Percentiles rank a stretch among this genome's conserved stretches.
Conservation (phyloP, 164 flowering plant species). For the Umbilicus rupestris region DNA sequence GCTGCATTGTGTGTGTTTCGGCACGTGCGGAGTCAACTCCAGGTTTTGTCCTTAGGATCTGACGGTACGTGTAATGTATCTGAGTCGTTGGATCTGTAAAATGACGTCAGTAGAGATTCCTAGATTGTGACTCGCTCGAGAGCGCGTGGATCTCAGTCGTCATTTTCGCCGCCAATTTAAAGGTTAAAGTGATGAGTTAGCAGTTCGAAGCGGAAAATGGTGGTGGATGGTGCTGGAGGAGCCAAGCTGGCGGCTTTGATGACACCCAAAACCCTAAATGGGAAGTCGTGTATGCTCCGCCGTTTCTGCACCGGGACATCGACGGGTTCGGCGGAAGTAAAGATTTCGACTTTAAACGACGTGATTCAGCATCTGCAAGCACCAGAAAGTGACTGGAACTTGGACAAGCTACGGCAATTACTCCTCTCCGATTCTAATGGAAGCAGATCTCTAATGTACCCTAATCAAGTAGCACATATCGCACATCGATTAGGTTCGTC, state of each 20-base stretch:
- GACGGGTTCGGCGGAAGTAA: not conserved
- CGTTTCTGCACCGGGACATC: not conserved
- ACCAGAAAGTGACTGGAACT: slow-evolving; percentile 24
- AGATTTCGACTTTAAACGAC: slow-evolving; percentile 6
- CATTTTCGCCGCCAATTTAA: not conserved
- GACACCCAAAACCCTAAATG: not conserved
- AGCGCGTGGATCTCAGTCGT: not conserved
- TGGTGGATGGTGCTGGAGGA: not conserved
- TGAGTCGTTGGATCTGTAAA: too few relatives aligned
- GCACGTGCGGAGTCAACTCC: not conserved
- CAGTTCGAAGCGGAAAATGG: not conserved
- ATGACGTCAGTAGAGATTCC: too few relatives aligned
- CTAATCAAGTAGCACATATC: slow-evolving; percentile 16
- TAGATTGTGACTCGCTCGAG: not conserved
- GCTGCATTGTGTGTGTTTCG: not conserved
- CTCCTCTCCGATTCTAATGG: slow-evolving; percentile 17
- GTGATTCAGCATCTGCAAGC: slow-evolving; percentile 21
- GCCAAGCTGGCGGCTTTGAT: not conserved
- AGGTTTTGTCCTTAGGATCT: not conserved
- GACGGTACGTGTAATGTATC: too few relatives aligned
- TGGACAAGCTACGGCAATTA: slow-evolving; percentile 24
- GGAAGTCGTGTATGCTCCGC: not conserved
- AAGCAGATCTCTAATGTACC: slow-evolving; percentile 19
- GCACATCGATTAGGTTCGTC: slow-evolving; percentile 25
- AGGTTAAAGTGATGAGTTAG: not conserved